Evolutionary conservation across 805 yeast genomes (phyloP).

Genomic region (Monosporozyma yasuniensis): DNA sequence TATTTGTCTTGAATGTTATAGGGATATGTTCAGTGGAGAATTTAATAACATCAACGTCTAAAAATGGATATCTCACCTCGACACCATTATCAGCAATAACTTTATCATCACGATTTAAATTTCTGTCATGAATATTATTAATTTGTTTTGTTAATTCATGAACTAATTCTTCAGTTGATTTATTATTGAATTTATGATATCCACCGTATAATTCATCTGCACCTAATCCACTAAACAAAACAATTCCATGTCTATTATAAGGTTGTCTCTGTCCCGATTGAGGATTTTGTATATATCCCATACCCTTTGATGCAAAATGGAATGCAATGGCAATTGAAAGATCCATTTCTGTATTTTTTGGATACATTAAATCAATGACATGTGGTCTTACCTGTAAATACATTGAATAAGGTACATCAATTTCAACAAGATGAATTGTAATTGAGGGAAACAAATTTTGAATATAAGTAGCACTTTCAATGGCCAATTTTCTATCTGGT

Average conservation of each 20-base stretch:
- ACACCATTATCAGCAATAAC: slow-evolving; percentile 81
- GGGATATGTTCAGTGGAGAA: slow-evolving; percentile 42
- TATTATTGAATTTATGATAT: slow-evolving; percentile 66
- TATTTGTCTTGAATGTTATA: slow-evolving; percentile 40
- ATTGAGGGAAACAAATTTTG: slow-evolving; percentile 34
- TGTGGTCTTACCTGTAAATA: slow-evolving; percentile 42
- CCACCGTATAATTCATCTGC: slow-evolving; percentile 98
- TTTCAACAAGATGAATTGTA: slow-evolving; percentile 47
- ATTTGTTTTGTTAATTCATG: slow-evolving; percentile 64
- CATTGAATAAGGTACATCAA: slow-evolving; percentile 63
- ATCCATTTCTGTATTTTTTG: slow-evolving; percentile 90
- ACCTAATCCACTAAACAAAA: slow-evolving; percentile 84
- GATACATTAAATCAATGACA: slow-evolving; percentile 66
- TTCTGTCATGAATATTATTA: slow-evolving; percentile 63
- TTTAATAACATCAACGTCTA: slow-evolving; percentile 53
- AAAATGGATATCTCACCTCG: slow-evolving; percentile 80
- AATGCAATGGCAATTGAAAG: slow-evolving; percentile 91
- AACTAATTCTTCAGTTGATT: slow-evolving; percentile 37
- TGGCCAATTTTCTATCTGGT: slow-evolving; percentile 77
- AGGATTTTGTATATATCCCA: slow-evolving; percentile 26
- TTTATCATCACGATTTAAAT: slow-evolving; percentile 86
- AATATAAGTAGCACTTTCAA: slow-evolving; percentile 50
- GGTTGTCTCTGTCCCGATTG: not conserved
- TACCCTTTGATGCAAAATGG: slow-evolving; percentile 73
- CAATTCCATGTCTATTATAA: slow-evolving; percentile 51